Evolutionary conservation across 331 rosid genomes (phyloP), one percentile per base, ranked within the genome.

Genomic region (Dryas integrifolia): DNA sequence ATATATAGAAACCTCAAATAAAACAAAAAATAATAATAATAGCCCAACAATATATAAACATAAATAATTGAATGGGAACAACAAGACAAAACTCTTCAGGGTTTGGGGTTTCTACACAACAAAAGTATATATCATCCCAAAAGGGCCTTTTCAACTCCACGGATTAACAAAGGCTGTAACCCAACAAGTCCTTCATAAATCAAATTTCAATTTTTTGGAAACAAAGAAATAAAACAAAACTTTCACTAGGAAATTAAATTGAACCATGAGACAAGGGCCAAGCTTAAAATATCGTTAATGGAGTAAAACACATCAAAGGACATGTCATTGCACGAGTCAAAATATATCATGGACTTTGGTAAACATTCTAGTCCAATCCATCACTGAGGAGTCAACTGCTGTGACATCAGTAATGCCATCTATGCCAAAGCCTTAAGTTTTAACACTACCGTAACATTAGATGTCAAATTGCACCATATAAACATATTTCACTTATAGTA

Each of bases 331-430:
- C 13, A 21, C 46, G 0, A 13, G 44, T 62, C 67, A 62, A 62
- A n/a, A 62, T 45, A 40, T 41, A 62, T 48, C 63, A 58, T 9
- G 9, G 30, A 12, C 14, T n/a, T 40, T 5, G 40, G 40, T 9
- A 62, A 62, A n/a, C 14, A n/a, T 62, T 39, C 6, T n/a, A 7
- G 67, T 7, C 49, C 49, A 62, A 41, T n/a, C 7, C 12, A 40
- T 38, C 67, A 59, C 35, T 40, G 48, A 39, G 47, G 48, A 61
- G 26, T 40, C 48, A n/a, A n/a, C 47, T 62, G 6, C 6, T 2
- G 67, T 60, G 46, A 38, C 65, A 60, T 41, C 49, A 62, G 67
- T 41, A 41, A 41, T 40, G 30, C 67, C 49, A n/a, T 62, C 67
- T 38, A 9, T 26, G 10, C 67, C 49, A 40, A 39, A 40, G 26